Evolutionary conservation across 805 yeast genomes (phyloP).

Genomic region (Barnettozyma sucrosica): DNA sequence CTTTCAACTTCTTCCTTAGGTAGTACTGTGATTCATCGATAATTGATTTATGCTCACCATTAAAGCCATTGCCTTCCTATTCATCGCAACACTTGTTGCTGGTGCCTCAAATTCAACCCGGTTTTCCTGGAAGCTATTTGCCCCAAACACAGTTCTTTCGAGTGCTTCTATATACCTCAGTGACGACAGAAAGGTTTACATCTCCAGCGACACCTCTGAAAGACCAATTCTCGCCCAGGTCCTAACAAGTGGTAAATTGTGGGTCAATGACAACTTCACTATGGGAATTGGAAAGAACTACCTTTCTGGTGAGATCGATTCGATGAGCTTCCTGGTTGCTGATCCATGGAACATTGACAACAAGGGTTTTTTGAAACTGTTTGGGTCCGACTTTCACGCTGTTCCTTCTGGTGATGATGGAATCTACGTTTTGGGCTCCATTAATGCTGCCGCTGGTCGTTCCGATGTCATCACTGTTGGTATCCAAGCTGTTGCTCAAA

Average conservation of each 20-base stretch:
- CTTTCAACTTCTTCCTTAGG: not conserved
- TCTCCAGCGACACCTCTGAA: not conserved
- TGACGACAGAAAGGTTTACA: not conserved
- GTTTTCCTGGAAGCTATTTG: not conserved
- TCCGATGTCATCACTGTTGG: conserved; percentile 2
- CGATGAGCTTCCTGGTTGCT: conserved; percentile 3
- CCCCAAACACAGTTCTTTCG: not conserved
- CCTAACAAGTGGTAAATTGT: not conserved
- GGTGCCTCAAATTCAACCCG: conserved; percentile 1
- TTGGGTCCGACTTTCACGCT: conserved; percentile 10
- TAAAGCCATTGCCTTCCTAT: not conserved
- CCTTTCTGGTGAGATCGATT: conserved; percentile 6
- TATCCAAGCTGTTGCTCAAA: conserved; percentile 3
- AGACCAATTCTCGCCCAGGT: not conserved
- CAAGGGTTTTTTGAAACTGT: conserved; percentile 10
- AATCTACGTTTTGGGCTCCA: conserved; percentile 11
- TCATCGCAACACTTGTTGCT: not conserved
- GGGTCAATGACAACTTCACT: conserved; percentile 3
- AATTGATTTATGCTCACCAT: not conserved
- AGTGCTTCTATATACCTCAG: not conserved
- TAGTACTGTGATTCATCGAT: not conserved
- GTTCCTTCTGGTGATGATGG: conserved; percentile 12
- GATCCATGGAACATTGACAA: conserved; percentile 9
- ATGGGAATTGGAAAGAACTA: conserved; percentile 10
- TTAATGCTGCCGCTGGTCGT: conserved; percentile 7